Conservation (phyloP, 352 stramenopile genomes). For the Pythium aquatile region DNA sequence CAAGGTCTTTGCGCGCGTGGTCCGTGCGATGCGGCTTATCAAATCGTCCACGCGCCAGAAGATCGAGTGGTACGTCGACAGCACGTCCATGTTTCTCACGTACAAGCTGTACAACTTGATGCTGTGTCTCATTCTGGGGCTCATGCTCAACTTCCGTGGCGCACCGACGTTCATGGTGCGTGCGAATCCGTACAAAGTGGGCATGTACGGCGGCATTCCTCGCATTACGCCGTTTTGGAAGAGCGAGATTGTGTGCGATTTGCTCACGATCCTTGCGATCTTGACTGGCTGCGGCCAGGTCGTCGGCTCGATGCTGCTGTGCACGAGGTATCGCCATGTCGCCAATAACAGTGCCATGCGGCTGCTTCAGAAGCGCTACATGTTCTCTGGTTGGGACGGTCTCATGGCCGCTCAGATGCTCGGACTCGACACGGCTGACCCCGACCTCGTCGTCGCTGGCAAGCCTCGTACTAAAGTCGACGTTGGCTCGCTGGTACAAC, state of each 20-base stretch:
- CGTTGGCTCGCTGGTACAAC: slow-evolving; percentile 44
- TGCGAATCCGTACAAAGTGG: slow-evolving; percentile 31
- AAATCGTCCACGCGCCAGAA: slow-evolving; percentile 31
- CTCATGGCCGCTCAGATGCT: slow-evolving; percentile 40
- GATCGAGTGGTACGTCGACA: slow-evolving; percentile 57
- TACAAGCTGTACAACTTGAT: slow-evolving; percentile 67
- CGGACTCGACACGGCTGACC: slow-evolving; percentile 47
- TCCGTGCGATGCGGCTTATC: slow-evolving; percentile 44
- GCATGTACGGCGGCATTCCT: slow-evolving; percentile 44
- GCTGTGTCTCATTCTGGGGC: slow-evolving; percentile 42
- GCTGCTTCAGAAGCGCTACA: slow-evolving; percentile 49
- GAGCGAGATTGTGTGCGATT: slow-evolving; percentile 59
- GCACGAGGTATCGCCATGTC: slow-evolving; percentile 43
- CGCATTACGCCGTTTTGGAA: slow-evolving; percentile 45
- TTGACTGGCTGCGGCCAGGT: slow-evolving; percentile 33
- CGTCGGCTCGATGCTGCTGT: slow-evolving; percentile 34
- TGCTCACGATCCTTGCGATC: slow-evolving; percentile 40
- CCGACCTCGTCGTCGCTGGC: slow-evolving; percentile 27
- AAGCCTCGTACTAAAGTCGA: slow-evolving; percentile 37
- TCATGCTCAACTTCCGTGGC: slow-evolving; percentile 42
- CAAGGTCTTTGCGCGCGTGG: slow-evolving; percentile 34
- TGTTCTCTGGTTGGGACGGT: slow-evolving; percentile 54
- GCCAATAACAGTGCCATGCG: slow-evolving; percentile 48
- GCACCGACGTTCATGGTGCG: slow-evolving; percentile 53
- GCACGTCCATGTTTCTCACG: slow-evolving; percentile 46